These are phyloP conservation scores for Nitzschia putrida DNA, from an alignment of 108 stramenopile genomes.

Conservation along the genomic window DNA sequence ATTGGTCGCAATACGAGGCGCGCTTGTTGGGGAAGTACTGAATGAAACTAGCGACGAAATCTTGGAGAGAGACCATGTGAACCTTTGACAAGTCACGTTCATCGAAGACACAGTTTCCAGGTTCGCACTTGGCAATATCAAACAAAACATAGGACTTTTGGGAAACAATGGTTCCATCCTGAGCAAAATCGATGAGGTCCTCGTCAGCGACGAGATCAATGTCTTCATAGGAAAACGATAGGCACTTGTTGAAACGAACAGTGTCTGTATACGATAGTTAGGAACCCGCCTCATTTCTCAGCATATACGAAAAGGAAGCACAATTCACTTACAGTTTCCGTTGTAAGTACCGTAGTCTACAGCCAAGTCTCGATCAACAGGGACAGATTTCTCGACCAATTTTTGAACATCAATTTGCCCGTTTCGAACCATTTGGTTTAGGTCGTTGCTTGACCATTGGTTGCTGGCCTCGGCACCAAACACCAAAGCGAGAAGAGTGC, in stretches of 20 bases:
- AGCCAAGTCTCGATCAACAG: not conserved
- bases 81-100: constrained; percentile 35
- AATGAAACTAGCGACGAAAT: constrained; percentile 38
- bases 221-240: constrained; percentile 12
- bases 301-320: too few species aligned
- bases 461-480: constrained; percentile 1
- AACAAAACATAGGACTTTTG: constrained; percentile 47
- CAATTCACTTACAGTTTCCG: constrained; percentile 13
- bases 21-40: constrained; percentile 38
- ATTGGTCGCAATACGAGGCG: constrained; percentile 42
- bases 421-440: constrained; percentile 5
- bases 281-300: too few species aligned
- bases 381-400: not conserved
- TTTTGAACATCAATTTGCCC: constrained; percentile 4
- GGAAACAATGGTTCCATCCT: constrained; percentile 28
- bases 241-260: constrained; percentile 20
- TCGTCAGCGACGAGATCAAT: constrained; percentile 32
- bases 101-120: constrained; percentile 19
- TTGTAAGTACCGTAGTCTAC: constrained; percentile 10
- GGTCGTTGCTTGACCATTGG: not conserved
- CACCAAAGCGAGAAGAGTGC: constrained; percentile 2
- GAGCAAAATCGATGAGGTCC: constrained; percentile 32
- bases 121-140: constrained; percentile 24
- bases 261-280: constrained; percentile 3
- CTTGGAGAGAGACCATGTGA: constrained; percentile 46